Evolutionary conservation across 805 yeast genomes (phyloP).

Genomic region (Schwanniomyces sp.): DNA sequence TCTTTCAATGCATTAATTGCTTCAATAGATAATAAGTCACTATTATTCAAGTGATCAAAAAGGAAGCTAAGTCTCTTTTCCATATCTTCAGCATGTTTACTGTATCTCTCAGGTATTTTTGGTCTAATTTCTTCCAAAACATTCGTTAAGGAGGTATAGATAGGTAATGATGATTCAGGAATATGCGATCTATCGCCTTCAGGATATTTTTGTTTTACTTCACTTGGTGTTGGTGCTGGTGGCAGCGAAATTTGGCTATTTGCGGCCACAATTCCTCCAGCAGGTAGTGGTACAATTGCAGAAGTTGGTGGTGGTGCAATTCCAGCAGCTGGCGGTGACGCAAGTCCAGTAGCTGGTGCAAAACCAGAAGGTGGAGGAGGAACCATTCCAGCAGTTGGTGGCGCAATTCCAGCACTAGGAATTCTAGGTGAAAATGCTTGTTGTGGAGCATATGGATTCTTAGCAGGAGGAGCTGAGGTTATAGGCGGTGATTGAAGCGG

Average conservation of each 20-base stretch:
- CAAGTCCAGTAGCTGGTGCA: conserved; percentile 22
- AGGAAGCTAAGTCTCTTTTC: conserved; percentile 77
- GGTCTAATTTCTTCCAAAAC: conserved; percentile 68
- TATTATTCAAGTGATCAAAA: conserved; percentile 75
- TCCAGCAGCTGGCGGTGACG: conserved; percentile 15
- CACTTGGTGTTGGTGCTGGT: conserved; percentile 9
- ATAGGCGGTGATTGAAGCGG: conserved; percentile 1
- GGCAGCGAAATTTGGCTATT: conserved; percentile 11
- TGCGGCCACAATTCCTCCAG: conserved; percentile 16
- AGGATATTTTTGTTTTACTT: conserved; percentile 38
- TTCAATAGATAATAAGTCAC: conserved; percentile 60
- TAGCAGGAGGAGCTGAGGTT: conserved; percentile 12
- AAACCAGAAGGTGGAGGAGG: not conserved
- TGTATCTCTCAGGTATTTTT: conserved; percentile 68
- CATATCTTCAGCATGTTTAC: conserved; percentile 75
- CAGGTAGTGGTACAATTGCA: conserved; percentile 9
- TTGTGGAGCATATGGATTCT: conserved; percentile 26
- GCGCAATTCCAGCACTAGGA: not conserved
- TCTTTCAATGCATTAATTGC: conserved; percentile 53
- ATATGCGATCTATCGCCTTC: conserved; percentile 70
- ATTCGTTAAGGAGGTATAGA: conserved; percentile 54
- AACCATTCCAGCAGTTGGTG: conserved; percentile 1
- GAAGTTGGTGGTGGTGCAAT: conserved; percentile 13
- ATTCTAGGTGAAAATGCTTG: not conserved
- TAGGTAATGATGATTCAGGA: conserved; percentile 55